phyloP scores from a whole-genome alignment of 768 basidiomycete genomes.

The Tricholoma sp. region DNA sequence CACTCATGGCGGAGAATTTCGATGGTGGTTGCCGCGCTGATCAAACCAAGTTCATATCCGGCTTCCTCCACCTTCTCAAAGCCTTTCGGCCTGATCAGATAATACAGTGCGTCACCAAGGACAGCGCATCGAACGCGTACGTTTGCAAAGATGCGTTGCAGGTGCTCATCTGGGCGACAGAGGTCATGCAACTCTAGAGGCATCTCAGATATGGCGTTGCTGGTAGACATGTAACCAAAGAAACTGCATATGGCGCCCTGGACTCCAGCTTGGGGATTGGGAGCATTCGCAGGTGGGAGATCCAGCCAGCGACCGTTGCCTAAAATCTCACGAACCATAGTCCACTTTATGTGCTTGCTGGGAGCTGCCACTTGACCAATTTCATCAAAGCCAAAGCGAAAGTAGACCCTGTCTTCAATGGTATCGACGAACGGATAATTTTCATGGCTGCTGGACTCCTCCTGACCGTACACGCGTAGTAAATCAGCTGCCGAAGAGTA shows the following conservation, averaged over 20 bases:
- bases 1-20: not conserved
- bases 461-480: no score
- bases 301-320: no score
- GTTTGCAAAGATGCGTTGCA: not conserved
- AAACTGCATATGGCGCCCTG: no score
- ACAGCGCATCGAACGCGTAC: not conserved
- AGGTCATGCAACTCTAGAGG: not conserved
- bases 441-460: no score
- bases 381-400: no score
- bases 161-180: not conserved
- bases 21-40: not conserved
- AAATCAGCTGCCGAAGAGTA: no score
- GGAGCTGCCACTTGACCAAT: no score
- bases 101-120: not conserved
- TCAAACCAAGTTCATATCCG: not conserved
- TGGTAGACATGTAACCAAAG: not conserved
- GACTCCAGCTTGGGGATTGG: no score
- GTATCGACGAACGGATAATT: not conserved
- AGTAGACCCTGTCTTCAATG: no score
- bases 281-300: no score
- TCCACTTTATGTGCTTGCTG: no score
- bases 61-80: not conserved
- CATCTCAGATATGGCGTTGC: not conserved
- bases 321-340: no score
- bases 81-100: not conserved